Conservation (phyloP, 2,329 filamentous ascomycete genomes). For the Aureobasidium melanogenum region DNA sequence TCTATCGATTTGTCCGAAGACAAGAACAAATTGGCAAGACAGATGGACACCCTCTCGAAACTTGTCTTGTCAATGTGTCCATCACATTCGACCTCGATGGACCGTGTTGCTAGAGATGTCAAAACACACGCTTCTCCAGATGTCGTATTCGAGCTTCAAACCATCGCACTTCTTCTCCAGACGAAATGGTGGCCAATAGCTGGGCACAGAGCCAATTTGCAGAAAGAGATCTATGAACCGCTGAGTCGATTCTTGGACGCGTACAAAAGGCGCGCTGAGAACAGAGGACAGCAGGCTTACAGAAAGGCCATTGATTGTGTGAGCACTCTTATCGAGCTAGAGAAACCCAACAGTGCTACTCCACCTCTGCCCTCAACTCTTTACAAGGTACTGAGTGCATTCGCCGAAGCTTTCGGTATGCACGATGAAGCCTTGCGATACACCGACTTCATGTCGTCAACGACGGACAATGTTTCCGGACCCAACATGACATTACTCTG, state of each 20-base stretch:
- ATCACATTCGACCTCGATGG: constrained; percentile 55
- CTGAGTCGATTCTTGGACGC: constrained; percentile 55
- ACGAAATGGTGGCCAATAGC: constrained; percentile 58
- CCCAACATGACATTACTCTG: background rate
- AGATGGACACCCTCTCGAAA: constrained; percentile 59
- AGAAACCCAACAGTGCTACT: background rate
- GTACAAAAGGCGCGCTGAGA: constrained; percentile 32
- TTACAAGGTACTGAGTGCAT: background rate
- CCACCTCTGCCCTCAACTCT: background rate
- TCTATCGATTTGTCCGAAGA: constrained; percentile 40
- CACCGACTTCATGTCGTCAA: background rate
- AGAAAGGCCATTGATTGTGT: background rate
- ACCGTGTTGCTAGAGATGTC: constrained; percentile 45
- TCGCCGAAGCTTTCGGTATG: background rate
- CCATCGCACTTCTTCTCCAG: constrained; percentile 52
- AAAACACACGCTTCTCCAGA: constrained; percentile 49
- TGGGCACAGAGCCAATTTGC: constrained; percentile 49
- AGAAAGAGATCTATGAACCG: constrained; percentile 58
- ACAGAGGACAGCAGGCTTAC: background rate
- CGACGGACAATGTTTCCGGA: background rate
- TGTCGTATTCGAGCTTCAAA: constrained; percentile 54
- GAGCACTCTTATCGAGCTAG: background rate
- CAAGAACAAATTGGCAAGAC: constrained; percentile 49
- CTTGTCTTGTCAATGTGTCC: constrained; percentile 58
- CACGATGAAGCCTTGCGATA: background rate